Evolutionary conservation across 768 basidiomycete species (phyloP).

Genomic region (Pisolithus sp.): DNA sequence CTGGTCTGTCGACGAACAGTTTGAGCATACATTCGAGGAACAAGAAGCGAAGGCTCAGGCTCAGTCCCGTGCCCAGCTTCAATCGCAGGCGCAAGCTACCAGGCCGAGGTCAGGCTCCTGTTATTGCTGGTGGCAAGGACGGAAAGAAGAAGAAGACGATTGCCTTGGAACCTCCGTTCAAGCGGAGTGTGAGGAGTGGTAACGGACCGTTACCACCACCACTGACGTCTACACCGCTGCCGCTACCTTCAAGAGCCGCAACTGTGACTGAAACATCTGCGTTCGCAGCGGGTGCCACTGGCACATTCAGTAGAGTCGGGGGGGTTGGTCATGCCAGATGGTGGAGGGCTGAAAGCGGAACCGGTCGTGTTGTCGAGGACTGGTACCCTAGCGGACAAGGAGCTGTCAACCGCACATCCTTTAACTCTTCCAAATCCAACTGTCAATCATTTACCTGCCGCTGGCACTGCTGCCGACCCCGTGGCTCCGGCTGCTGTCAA

Average conservation of each 20-base stretch:
- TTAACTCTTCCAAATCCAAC: neutral
- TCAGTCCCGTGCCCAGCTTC: slow-evolving; percentile 17
- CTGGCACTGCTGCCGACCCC: slow-evolving; percentile 10
- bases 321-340: neutral
- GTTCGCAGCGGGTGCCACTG: neutral
- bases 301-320: neutral
- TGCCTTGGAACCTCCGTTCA: slow-evolving; percentile 55
- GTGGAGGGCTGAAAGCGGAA: slow-evolving; percentile 2
- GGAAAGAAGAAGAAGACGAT: slow-evolving; percentile 56
- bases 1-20: slow-evolving; percentile 82
- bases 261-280: slow-evolving; percentile 2
- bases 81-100: slow-evolving; percentile 37
- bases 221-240: slow-evolving; percentile 57
- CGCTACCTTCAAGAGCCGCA: slow-evolving; percentile 34
- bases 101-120: slow-evolving; percentile 12
- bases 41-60: slow-evolving; percentile 49
- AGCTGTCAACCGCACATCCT: neutral
- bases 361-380: slow-evolving; percentile 2
- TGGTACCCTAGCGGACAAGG: neutral
- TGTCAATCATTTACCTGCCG: neutral
- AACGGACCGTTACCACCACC: slow-evolving; percentile 57
- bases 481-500: slow-evolving; percentile 10
- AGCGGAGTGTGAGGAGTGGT: slow-evolving; percentile 64
- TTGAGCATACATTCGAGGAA: slow-evolving; percentile 62
- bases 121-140: slow-evolving; percentile 30